Conservation (phyloP, 176 grass and related monocot species). For the Ampelocalamus luodianensis region DNA sequence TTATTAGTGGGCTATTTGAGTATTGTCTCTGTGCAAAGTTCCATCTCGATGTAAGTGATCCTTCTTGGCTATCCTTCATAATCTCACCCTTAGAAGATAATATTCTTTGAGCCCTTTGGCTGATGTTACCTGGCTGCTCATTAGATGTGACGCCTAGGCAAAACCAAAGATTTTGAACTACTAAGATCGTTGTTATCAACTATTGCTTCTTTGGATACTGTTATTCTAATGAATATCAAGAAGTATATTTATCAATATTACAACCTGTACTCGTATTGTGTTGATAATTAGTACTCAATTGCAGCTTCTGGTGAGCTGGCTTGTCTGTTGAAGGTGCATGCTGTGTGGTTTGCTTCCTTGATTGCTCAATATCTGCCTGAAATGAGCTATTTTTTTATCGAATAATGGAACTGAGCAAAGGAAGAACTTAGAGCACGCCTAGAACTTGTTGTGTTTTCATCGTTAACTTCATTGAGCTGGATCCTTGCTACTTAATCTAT, state of each 20-base stretch:
- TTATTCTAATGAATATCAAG: constrained; percentile 14
- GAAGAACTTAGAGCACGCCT: constrained; percentile 27
- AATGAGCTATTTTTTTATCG: constrained; percentile 20
- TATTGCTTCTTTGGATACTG: constrained; percentile 36
- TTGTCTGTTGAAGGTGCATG: constrained; percentile 31
- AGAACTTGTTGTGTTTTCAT: not conserved
- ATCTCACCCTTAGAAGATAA: constrained; percentile 39
- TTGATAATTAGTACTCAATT: constrained; percentile 18
- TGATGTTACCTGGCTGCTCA: constrained; percentile 12
- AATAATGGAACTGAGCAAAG: constrained; percentile 27
- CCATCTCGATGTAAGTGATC: constrained; percentile 42
- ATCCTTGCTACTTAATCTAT: constrained; percentile 18
- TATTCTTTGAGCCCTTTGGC: constrained; percentile 48
- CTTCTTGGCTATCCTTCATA: constrained; percentile 49
- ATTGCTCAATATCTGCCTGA: constrained; percentile 50
- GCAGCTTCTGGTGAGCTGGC: constrained; percentile 39
- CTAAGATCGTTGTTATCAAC: not conserved
- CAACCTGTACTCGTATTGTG: constrained; percentile 8
- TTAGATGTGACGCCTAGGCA: constrained; percentile 23
- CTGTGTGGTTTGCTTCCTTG: constrained; percentile 38
- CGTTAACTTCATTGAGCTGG: constrained; percentile 29
- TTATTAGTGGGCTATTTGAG: constrained; percentile 30
- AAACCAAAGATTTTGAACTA: constrained; percentile 31
- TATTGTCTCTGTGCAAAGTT: constrained; percentile 50
- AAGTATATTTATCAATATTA: constrained; percentile 29